Conservation (phyloP, 768 basidiomycete genomes). For the Mycena latifolia region DNA sequence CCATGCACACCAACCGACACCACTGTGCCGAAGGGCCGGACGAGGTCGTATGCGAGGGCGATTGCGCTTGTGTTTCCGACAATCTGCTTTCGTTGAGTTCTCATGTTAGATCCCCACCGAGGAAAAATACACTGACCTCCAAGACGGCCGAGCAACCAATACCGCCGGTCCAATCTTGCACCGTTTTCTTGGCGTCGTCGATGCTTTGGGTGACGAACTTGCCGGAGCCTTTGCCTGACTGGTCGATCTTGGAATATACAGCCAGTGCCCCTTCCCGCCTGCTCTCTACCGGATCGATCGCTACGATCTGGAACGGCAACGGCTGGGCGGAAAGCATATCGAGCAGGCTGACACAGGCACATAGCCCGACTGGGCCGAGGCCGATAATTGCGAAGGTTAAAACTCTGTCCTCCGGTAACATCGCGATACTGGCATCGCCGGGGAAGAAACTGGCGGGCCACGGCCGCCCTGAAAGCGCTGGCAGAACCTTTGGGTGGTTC, state of each 20-base stretch:
- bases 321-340: constrained; percentile 64
- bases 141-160: constrained; percentile 75
- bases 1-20: constrained; percentile 82
- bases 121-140: constrained; percentile 59
- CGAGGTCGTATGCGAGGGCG: constrained; percentile 74
- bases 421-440: constrained; percentile 44
- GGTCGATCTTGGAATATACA: constrained; percentile 65
- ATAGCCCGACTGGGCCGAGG: constrained; percentile 85
- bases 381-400: constrained; percentile 79
- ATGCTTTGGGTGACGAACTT: constrained; percentile 64
- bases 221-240: constrained; percentile 58
- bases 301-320: constrained; percentile 67
- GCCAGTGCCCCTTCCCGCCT: constrained; percentile 71
- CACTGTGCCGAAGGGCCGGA: constrained; percentile 82
- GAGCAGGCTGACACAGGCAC: constrained; percentile 72
- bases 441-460: constrained; percentile 66
- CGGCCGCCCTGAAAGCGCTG: constrained; percentile 67
- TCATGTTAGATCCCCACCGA: background rate
- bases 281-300: constrained; percentile 70
- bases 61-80: constrained; percentile 79
- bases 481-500: constrained; percentile 77
- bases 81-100: constrained; percentile 54
- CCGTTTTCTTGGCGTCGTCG: constrained; percentile 62
- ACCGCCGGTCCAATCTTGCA: constrained; percentile 65
- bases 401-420: constrained; percentile 60